Base-by-base conservation (phyloP, 108 stramenopile genomes). In the Cyclotella kingstonii region DNA sequence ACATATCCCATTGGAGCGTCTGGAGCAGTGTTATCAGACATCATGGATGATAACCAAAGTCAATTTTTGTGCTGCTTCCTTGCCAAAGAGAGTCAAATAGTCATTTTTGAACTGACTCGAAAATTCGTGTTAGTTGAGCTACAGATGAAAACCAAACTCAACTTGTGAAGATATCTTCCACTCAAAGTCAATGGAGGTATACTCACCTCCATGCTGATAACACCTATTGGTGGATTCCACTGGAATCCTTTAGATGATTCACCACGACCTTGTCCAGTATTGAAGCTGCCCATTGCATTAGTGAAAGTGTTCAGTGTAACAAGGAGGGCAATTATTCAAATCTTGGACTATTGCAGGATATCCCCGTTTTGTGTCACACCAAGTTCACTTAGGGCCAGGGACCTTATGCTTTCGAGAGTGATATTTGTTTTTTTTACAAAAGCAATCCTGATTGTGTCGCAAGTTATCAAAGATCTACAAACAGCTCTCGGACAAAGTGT, bases 111-210 rank as follows among this genome's bases (percentile, higher is more conserved):
- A 57, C 54, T 90, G 27, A 70, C 85, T 22, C 76, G 84, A 15
- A 78, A 86, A 41, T 84, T 86, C 2, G 86, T 90, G 1, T 83
- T 90, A 29, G 87, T 94, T 14, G 93, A 94, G 59, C 66, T 94
- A 5, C 89, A 94, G 78, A 94, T 94, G 93, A 94, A 90, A 29
- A 94, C 93, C 4, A 94, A 94, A 51, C 76, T 94, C n/a, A 94
- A 94, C 58, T 94, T 77, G 44, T 94, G 93, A 89, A 71, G 93
- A 17, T 94, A 84, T 38, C 73, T 94, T 28, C 93, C 93, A 28
- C 85, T 86, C 8, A 85, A 91, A 50, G 86, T 84, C 2, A 83
- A 86, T 39, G 87, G 88, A 19, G 74, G 80, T 48, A 80, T 83
- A 10, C 71, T 94, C 14, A 82, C 81, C 23, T 94, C 86, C 67